A percentile compares a stretch with the other conserved stretches of the same genome.
Evolutionary conservation across 208 protist species (phyloP).

Genomic region (Blastocrithidia nonstop): DNA sequence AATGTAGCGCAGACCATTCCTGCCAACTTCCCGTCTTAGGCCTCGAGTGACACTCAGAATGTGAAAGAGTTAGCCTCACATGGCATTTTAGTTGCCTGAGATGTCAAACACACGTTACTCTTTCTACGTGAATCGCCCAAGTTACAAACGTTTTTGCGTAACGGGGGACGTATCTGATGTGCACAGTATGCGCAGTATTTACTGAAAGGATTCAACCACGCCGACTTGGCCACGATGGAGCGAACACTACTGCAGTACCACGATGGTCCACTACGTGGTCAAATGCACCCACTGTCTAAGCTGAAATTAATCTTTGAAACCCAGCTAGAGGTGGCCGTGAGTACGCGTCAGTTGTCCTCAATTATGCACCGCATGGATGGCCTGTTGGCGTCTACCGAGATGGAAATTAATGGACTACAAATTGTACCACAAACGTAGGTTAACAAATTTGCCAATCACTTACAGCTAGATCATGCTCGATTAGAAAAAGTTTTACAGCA

Average conservation of each 20-base stretch:
- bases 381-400: conserved; percentile 80
- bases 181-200: conserved; percentile 89
- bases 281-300: conserved; percentile 62
- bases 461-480: conserved; percentile 47
- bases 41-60: conserved; percentile 13
- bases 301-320: conserved; percentile 79
- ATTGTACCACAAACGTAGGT: conserved; percentile 54
- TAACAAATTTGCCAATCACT: conserved; percentile 35
- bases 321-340: conserved; percentile 73
- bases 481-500: conserved; percentile 72
- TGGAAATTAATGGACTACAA: conserved; percentile 77
- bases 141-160: conserved; percentile 51
- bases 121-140: conserved; percentile 51
- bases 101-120: conserved; percentile 69
- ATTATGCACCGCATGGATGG: conserved; percentile 84
- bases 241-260: conserved; percentile 73
- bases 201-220: conserved; percentile 71
- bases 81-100: conserved; percentile 70
- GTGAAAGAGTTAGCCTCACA: too few species aligned
- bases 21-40: conserved; percentile 23
- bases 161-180: conserved; percentile 78
- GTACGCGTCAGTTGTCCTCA: conserved; percentile 62
- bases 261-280: conserved; percentile 33
- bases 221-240: conserved; percentile 71
- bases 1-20: conserved; percentile 42